Evolutionary conservation across 2,329 filamentous ascomycete genomes (phyloP).

Genomic region (Magnaporthiopsis rhizophila): DNA sequence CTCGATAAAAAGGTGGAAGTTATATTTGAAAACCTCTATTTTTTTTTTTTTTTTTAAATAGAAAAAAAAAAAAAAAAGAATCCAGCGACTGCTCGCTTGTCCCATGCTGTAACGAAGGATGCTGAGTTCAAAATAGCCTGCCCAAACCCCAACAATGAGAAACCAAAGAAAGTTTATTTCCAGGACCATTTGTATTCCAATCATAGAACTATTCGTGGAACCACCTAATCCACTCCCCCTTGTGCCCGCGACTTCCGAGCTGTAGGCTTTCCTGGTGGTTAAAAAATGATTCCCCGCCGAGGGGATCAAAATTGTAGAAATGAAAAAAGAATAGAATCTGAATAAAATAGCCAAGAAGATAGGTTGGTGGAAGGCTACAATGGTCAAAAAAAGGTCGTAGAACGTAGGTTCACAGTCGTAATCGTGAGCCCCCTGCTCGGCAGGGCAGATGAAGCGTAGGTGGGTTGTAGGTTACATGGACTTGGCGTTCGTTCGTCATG

Average conservation of each 20-base stretch:
- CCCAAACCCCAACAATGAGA: background rate
- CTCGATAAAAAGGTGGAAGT: background rate
- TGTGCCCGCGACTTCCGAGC: background rate
- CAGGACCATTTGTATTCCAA: too few relatives aligned
- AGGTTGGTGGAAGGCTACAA: too few relatives aligned
- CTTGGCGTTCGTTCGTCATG: background rate
- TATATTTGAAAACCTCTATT: background rate
- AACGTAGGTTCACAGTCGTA: background rate
- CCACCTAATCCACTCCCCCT: background rate
- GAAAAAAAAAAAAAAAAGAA: background rate
- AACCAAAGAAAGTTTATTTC: background rate
- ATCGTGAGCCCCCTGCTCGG: background rate
- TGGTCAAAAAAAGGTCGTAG: background rate
- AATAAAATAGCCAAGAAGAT: background rate
- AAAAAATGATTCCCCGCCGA: background rate
- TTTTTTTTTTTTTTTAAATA: too few relatives aligned
- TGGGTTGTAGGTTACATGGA: too few relatives aligned
- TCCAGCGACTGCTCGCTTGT: background rate
- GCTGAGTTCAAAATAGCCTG: background rate
- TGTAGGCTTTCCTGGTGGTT: background rate
- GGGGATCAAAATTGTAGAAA: background rate
- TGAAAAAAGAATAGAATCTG: background rate
- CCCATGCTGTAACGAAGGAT: background rate
- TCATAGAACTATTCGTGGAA: background rate
- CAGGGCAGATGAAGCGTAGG: too few relatives aligned